Evolutionary conservation across 2,329 filamentous ascomycete genomes (phyloP), one percentile per base, ranked within the genome.

Genomic region (Hypoxylon sp.): DNA sequence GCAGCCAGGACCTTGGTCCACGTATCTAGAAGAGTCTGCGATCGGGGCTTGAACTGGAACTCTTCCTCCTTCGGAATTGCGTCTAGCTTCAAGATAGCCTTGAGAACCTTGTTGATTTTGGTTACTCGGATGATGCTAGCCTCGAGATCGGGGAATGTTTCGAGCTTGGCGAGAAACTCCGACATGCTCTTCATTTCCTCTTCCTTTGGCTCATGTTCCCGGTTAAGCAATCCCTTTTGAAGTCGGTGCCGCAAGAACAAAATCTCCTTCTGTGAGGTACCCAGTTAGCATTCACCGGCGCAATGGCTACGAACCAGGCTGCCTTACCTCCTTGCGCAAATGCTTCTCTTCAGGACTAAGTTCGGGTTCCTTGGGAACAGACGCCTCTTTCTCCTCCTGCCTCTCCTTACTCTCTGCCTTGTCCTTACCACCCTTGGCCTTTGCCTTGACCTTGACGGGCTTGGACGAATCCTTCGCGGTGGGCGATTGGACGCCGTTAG

Each of bases 51-150:
- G 87, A 99, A 97, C 58, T 91, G 82, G 78, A 91, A 96, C 70
- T 97, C 92, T 33, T 94, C 92, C 70, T 99, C 96, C 65, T 90
- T 90, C 4, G 94, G 94, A 71, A 99, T 97, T 2, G 85, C 85
- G 44, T 90, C 86, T 7, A 99, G 84, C 82, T 97, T 97, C 73
- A 97, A 83, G 70, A 99, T 96, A 3, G 91, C 93, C 82, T 96
- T 97, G 61, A 99, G 85, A 9, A 99, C 95, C 82, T 99, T 99
- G 87, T 98, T 95, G 80, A 99, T 97, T 85, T 98, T 99, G 67
- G 96, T 99, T 12, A 83, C 84, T 68, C 92, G 89, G 74, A 98
- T 97, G 72, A 97, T 96, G 70, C 89, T 89, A 28, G 92, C 93
- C 77, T 98, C 95, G 3, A 98, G 87, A 69, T 97, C 92, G 1